These are phyloP conservation scores for Aureobasidium namibiae DNA, from an alignment of 2,329 filamentous ascomycete genomes.

Conservation along the genomic window DNA sequence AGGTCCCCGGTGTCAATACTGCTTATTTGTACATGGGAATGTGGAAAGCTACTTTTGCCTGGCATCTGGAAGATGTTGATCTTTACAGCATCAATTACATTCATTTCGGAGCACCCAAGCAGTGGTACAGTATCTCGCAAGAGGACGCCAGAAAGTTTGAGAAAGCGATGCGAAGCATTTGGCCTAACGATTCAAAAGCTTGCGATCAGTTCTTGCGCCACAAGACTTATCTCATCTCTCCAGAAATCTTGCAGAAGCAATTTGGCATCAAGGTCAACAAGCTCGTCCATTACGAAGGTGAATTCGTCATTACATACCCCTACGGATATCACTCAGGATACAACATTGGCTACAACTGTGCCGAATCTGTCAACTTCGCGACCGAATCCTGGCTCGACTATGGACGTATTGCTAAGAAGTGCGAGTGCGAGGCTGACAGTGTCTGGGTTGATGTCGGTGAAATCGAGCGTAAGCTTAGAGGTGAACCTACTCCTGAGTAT, in stretches of 20 bases:
- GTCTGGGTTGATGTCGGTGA: constrained; percentile 97
- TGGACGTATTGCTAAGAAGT: constrained; percentile 92
- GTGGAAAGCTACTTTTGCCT: constrained; percentile 99
- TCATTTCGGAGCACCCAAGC: constrained; percentile 95
- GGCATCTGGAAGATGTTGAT: constrained; percentile 97
- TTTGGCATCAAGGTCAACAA: constrained; percentile 96
- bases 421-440: constrained; percentile 92
- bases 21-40: constrained; percentile 96
- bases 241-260: constrained; percentile 73
- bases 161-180: constrained; percentile 86
- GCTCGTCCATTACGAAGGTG: constrained; percentile 87
- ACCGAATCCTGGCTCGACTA: constrained; percentile 92
- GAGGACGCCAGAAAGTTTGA: constrained; percentile 90
- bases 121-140: constrained; percentile 99
- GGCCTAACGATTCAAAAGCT: constrained; percentile 89
- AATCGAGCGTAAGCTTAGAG: constrained; percentile 86
- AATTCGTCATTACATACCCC: constrained; percentile 97
- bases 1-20: constrained; percentile 95
- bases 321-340: constrained; percentile 98
- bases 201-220: constrained; percentile 95
- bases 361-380: constrained; percentile 97
- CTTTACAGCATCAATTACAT: constrained; percentile 99
- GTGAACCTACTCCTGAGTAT: constrained; percentile 71
- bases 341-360: constrained; percentile 97
- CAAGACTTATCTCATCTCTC: constrained; percentile 95